Evolutionary conservation across 257 asterid species (phyloP).

Genomic region (Agastache rugosa): DNA sequence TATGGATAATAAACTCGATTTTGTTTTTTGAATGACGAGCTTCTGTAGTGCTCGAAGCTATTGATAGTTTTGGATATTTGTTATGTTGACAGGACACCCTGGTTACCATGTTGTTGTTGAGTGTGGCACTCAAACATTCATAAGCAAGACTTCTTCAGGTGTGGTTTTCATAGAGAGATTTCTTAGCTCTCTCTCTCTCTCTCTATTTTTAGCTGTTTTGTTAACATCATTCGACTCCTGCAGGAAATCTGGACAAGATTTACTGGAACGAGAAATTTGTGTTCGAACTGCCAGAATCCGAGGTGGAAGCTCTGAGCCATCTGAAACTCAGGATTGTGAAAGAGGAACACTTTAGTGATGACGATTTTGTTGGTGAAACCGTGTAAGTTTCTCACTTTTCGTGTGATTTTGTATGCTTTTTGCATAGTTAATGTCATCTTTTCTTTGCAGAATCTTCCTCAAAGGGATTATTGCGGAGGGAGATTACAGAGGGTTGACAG

Average conservation of each 20-base stretch:
- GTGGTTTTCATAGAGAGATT: conserved; percentile 50
- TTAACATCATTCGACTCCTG: not conserved
- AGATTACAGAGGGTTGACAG: conserved; percentile 48
- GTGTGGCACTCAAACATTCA: conserved; percentile 63
- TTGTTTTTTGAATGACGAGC: not conserved
- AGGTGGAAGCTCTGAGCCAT: conserved; percentile 50
- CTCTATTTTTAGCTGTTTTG: not conserved
- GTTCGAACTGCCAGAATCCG: conserved; percentile 52
- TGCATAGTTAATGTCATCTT: not conserved
- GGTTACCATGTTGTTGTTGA: conserved; percentile 67
- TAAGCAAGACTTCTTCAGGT: conserved; percentile 75
- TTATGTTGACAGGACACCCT: conserved; percentile 52
- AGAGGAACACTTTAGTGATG: conserved; percentile 51
- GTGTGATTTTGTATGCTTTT: not conserved
- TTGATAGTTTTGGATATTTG: conserved; percentile 11
- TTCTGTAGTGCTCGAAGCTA: not conserved
- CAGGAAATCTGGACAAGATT: conserved; percentile 55
- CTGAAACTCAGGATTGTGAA: conserved; percentile 70
- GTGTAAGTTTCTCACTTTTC: conserved; percentile 44
- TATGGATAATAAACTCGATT: not conserved
- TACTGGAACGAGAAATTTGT: conserved; percentile 76
- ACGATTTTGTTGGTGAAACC: conserved; percentile 70
- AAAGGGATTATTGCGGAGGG: conserved; percentile 72
- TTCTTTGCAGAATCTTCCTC: conserved; percentile 58
- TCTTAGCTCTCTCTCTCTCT: not conserved